Evolutionary conservation across 1,284 basidiomycete species (phyloP).

Genomic region (Cutaneotrichosporon sp.): DNA sequence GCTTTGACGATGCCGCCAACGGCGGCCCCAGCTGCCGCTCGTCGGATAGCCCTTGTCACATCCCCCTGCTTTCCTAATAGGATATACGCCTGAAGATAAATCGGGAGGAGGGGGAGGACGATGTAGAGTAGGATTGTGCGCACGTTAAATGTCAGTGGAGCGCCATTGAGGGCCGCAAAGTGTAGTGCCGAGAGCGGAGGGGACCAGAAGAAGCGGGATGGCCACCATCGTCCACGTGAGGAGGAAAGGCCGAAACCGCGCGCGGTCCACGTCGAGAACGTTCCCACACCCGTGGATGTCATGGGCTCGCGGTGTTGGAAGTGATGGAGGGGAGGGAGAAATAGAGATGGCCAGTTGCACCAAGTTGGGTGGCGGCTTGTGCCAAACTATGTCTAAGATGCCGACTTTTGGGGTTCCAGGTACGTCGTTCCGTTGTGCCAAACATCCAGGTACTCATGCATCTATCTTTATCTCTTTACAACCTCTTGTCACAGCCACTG

Average conservation of each 20-base stretch:
- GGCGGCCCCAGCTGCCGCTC: slow-evolving; percentile 29
- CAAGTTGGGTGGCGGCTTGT: too few relatives aligned
- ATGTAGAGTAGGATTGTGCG: slow-evolving; percentile 1
- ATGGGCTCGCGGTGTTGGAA: background rate
- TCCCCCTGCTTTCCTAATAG: slow-evolving; percentile 29
- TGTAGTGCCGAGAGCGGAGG: background rate
- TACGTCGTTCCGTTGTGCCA: too few relatives aligned
- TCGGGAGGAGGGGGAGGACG: slow-evolving; percentile 20
- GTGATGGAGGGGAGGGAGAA: too few relatives aligned
- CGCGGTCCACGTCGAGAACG: background rate
- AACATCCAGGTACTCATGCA: background rate
- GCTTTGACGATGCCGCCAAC: slow-evolving; percentile 27
- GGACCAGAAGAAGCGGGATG: background rate
- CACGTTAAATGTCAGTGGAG: background rate
- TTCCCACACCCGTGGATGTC: background rate
- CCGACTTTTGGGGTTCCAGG: too few relatives aligned
- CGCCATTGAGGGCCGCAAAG: slow-evolving; percentile 14
- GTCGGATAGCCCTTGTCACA: slow-evolving; percentile 25
- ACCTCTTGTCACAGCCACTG: slow-evolving; percentile 20
- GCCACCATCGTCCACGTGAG: background rate
- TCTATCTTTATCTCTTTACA: background rate
- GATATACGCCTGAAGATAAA: slow-evolving; percentile 34
- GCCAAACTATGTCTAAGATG: too few relatives aligned
- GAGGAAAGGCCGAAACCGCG: slow-evolving; percentile 8
- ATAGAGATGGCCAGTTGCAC: too few relatives aligned